phyloP scores from a whole-genome alignment of 345 rosid species.

The Firmiana major region DNA sequence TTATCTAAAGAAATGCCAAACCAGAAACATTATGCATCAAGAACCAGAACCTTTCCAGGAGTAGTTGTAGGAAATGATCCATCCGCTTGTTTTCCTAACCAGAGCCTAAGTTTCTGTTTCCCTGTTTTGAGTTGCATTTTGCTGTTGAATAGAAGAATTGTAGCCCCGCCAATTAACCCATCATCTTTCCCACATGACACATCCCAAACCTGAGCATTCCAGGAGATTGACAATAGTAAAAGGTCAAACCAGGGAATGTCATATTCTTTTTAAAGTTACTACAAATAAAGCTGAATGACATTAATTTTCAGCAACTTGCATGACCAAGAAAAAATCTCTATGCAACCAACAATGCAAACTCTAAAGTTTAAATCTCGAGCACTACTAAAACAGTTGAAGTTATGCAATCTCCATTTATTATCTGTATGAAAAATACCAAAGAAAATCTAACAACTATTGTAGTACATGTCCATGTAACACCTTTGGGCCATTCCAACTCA shows the following conservation, averaged over 20 bases:
- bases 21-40: conserved; percentile 8
- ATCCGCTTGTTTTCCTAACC: conserved; percentile 88
- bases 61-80: conserved; percentile 83
- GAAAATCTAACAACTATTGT: background rate
- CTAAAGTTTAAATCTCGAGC: background rate
- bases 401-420: background rate
- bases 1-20: background rate
- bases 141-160: conserved; percentile 79
- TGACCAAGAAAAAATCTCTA: background rate
- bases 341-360: conserved; percentile 3
- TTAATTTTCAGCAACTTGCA: background rate
- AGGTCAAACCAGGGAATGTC: conserved; percentile 5
- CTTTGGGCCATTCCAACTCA: background rate
- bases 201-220: conserved; percentile 73
- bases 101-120: conserved; percentile 91
- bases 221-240: conserved; percentile 7
- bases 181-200: conserved; percentile 82
- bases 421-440: background rate
- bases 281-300: background rate
- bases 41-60: conserved; percentile 83
- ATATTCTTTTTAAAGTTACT: background rate
- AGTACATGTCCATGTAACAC: background rate
- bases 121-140: conserved; percentile 92
- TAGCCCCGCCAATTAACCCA: conserved; percentile 91
- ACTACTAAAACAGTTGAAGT: background rate